Base-by-base conservation (phyloP, 495 filamentous ascomycete genomes). In the Penicillium turbatum region DNA sequence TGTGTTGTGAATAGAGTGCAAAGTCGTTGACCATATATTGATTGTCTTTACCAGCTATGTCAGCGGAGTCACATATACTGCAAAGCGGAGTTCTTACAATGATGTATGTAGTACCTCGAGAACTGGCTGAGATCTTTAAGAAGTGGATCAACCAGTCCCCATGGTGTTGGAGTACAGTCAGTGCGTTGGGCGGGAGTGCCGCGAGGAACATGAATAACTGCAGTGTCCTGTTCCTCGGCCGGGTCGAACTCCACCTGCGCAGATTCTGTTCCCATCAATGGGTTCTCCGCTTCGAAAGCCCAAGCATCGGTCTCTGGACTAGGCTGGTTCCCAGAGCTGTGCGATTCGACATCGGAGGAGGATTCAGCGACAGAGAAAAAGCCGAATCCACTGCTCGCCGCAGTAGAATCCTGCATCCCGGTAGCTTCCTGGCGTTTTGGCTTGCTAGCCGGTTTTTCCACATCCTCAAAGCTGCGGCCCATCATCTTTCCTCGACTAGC, bases 401-500 rank as follows among this genome's bases (percentile, higher is more conserved):
- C 30, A 13, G 47, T 6, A 10, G 47, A 15, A 24, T 38, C 24
- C 11, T 21, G 13, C 21, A 26, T 10, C 27, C 21, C 15, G 5
- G 37, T 2, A 26, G 38, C 7, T 34, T 10, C 11, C 45, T 52
- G 43, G 26, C 35, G 9, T 11, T 51, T 58, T 4, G 48, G 29
- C 24, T 52, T 41, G 11, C 35, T 38, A 4, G 50, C 15, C 4
- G 51, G 31, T 50, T 62, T 60, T 47, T 60, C 65, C 26, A 64
- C 60, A 54, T 76, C 72, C 34, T 72, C 67, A 40, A 74, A 76
- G 56, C 72, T 76, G 63, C 72, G 67, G 11, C 74, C 74, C 74
- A 77, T 77, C 74, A 77, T 77, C 62, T 75, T 76, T 36, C 74
- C 74, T 29, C 74, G 74, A 60, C 74, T 77, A 26, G 72, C 73